Evolutionary conservation across 1,139 yeast species (phyloP), one percentile per base, ranked within the genome.

Genomic region (Debaryomyces udenii): DNA sequence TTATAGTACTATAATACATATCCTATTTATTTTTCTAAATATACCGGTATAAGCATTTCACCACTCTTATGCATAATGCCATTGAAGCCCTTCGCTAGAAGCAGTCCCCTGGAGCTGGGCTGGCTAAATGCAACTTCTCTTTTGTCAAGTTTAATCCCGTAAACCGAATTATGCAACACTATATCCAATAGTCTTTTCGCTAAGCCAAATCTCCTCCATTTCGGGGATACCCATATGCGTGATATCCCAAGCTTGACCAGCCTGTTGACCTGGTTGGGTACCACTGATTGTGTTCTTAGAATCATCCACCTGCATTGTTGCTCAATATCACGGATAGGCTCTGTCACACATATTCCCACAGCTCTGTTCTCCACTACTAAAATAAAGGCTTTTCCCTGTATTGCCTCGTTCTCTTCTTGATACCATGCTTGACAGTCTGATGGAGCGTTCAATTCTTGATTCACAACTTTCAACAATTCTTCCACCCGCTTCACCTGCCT

Each of bases 111-210:
- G 30, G 69, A 73, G 48, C 86, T 80, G 0, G 91, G 91, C 56
- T 85, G 93, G 41, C 89, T 82, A 74, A 87, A 85, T 0, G 81
- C 86, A 2, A 84, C 61, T 41, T 78, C 71, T 3, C 43, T 45
- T 41, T 59, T 70, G 1, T 58, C 58, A 10, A 84, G 52, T 0
- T 26, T 43, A 32, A 76, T 52, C 0, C 90, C 90, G 53, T 81
- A 83, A 2, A 83, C 59, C 29, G 78, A 65, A 38, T 75, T 52
- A 1, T 53, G 50, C 32, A 68, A 52, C 0, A 79, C 74, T 2
- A 65, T 55, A 2, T 70, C 54, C 6, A 85, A 59, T 39, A 85
- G 52, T 22, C 51, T 50, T 3, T 53, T 44, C 0, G 79, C 86
- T 11, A 83, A 59, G 0, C 83, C 82, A 4, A 46, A 49, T 20